Percentiles rank a stretch among this genome's conserved stretches.
Conservation (phyloP, 331 rosid genomes). For the Pyracantha coccinea region DNA sequence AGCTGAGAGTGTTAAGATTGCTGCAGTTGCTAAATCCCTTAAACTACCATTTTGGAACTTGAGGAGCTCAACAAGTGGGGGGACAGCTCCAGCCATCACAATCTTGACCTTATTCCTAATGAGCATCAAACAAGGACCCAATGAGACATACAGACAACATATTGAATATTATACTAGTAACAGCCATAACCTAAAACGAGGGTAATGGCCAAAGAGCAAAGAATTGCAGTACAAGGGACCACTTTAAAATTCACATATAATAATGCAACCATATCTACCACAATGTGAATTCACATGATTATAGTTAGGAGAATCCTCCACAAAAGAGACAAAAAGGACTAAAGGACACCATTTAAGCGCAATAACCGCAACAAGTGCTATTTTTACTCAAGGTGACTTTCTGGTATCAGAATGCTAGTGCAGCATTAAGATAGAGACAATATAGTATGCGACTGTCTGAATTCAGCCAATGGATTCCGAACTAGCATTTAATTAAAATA, state of each 20-base stretch:
- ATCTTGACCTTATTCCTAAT: conserved; percentile 79
- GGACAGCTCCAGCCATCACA: conserved; percentile 74
- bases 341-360: not conserved
- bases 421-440: not conserved
- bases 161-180: not conserved
- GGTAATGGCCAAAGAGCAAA: not conserved
- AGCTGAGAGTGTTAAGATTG: conserved; percentile 74
- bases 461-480: conserved; percentile 11
- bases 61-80: conserved; percentile 77
- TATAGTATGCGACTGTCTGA: not conserved
- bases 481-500: no score
- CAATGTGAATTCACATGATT: conserved; percentile 8
- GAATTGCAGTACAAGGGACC: not conserved
- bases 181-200: not conserved
- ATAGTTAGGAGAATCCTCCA: not conserved
- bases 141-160: conserved; percentile 3
- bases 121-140: conserved; percentile 12
- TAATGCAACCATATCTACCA: no score
- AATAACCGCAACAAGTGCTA: no score
- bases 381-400: not conserved
- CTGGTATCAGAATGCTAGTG: not conserved
- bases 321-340: not conserved
- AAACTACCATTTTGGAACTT: conserved; percentile 49
- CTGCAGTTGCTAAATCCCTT: conserved; percentile 81
- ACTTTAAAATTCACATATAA: not conserved